Percentiles rank a stretch among this genome's conserved stretches.
Evolutionary conservation across 1,139 yeast species (phyloP).

Genomic region (Hansenula lynferdii): DNA sequence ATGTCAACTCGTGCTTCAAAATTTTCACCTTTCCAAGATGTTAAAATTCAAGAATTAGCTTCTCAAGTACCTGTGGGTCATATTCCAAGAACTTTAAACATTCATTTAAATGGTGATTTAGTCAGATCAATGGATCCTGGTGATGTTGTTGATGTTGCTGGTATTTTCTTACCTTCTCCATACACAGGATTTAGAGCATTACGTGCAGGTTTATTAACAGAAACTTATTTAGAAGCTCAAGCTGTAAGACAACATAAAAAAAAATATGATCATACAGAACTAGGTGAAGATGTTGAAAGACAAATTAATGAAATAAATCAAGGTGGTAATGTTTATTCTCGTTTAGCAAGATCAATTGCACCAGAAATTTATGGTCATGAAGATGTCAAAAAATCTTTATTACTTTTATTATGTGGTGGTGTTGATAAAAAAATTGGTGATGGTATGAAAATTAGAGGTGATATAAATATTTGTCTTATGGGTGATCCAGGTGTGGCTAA

Average conservation of each 20-base stretch:
- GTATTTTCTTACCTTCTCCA: constrained; percentile 90
- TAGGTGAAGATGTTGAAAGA: constrained; percentile 51
- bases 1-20: constrained; percentile 96
- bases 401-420: constrained; percentile 87
- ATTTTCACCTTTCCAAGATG: constrained; percentile 93
- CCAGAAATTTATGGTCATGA: constrained; percentile 96
- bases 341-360: constrained; percentile 85
- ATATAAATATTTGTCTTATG: constrained; percentile 93
- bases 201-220: constrained; percentile 89
- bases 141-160: constrained; percentile 88
- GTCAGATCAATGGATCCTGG: constrained; percentile 92
- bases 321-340: constrained; percentile 71
- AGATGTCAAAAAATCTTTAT: constrained; percentile 88
- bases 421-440: constrained; percentile 94
- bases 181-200: constrained; percentile 94
- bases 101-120: constrained; percentile 86
- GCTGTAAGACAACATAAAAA: constrained; percentile 82
- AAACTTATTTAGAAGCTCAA: constrained; percentile 90
- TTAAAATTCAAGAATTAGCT: constrained; percentile 89
- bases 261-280: constrained; percentile 66
- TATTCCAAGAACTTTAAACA: constrained; percentile 81
- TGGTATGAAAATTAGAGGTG: constrained; percentile 97
- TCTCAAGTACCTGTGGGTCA: constrained; percentile 98
- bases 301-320: constrained; percentile 49
- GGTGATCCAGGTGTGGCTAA: constrained; percentile 99